Evolutionary conservation across 2,329 filamentous ascomycete species (phyloP), one percentile per base, ranked within the genome.

Genomic region (Dactylellina parvicollis): DNA sequence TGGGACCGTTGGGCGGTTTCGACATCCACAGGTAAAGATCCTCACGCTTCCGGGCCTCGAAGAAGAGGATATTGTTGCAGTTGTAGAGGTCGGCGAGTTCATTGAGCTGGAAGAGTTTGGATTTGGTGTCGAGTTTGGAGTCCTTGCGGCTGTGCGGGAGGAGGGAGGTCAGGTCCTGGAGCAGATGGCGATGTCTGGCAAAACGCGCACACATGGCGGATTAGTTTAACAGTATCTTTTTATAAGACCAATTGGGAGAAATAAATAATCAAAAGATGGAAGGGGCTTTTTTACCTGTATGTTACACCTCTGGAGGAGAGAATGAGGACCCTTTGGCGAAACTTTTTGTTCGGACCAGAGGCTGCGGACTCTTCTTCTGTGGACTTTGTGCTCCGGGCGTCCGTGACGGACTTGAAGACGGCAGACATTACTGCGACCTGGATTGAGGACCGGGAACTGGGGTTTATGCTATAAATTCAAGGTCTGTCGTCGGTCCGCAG

Each of bases 121-220:
- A 93, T 83, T 98, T 98, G 59, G 92, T 95, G 81, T 99, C 95
- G 76, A 97, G 91, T 82, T 99, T 99, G 78, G 91, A 92, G 80
- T 99, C 95, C 83, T 96, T 96, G 79, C 92, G 89, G 76, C 89
- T 89, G 81, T 99, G 95, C 1, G 95, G 95, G 76, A 99, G 88
- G 81, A 99, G 88, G 28, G 90, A 86, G 67, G 92, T 88, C 50
- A 99, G 85, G 79, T 99, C 95, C 79, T 93, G 91, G 75, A 99
- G 86, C 44, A 99, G 85, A 83, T 99, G 95, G 44, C 95, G 90
- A 81, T 97, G 95, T 81, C 94, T 96, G n/a, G n/a, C n/a, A n/a
- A n/a, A n/a, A n/a, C n/a, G n/a, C n/a, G 77, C 47, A 32, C 10
- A 1, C 12, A 46, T 36, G 36, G 3, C 20, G 56, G 24, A 20